A percentile compares a stretch with the other conserved stretches of the same genome.
These are phyloP conservation scores for Cardiospermum halicacabum DNA, from an alignment of 345 rosid genomes.

Conservation along the genomic window DNA sequence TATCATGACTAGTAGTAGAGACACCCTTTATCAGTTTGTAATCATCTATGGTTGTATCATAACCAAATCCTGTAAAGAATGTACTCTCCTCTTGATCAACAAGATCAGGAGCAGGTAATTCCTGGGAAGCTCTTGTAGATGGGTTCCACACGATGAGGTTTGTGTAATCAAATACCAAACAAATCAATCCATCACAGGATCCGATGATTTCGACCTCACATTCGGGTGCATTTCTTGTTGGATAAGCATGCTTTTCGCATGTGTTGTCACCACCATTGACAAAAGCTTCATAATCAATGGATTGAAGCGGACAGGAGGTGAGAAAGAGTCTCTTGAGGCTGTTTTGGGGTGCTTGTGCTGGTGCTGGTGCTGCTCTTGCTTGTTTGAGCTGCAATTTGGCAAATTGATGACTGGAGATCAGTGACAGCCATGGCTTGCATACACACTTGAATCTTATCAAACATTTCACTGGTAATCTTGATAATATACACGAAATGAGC, in stretches of 20 bases:
- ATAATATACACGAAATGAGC: neutral
- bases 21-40: conserved; percentile 22
- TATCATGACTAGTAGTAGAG: neutral
- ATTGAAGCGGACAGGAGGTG: conserved; percentile 26
- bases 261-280: no score
- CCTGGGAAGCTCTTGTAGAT: conserved; percentile 16
- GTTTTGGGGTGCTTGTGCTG: neutral
- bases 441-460: conserved; percentile 28
- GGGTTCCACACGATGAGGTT: conserved; percentile 37
- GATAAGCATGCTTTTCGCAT: neutral
- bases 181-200: conserved; percentile 36
- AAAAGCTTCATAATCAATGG: conserved; percentile 18
- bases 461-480: conserved; percentile 8
- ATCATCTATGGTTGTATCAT: conserved; percentile 22
- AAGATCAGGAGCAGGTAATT: conserved; percentile 21
- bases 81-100: conserved; percentile 1
- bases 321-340: conserved; percentile 21
- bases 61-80: conserved; percentile 30
- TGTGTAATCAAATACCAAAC: conserved; percentile 20
- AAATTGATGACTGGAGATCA: conserved; percentile 22
- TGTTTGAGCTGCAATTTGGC: conserved; percentile 21
- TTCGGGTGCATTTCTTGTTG: neutral
- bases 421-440: conserved; percentile 25
- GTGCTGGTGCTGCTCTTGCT: neutral
- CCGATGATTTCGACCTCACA: conserved; percentile 15